These are phyloP conservation scores for Ascosphaera acerosa DNA, from an alignment of 2,329 filamentous ascomycete genomes.

Conservation along the genomic window DNA sequence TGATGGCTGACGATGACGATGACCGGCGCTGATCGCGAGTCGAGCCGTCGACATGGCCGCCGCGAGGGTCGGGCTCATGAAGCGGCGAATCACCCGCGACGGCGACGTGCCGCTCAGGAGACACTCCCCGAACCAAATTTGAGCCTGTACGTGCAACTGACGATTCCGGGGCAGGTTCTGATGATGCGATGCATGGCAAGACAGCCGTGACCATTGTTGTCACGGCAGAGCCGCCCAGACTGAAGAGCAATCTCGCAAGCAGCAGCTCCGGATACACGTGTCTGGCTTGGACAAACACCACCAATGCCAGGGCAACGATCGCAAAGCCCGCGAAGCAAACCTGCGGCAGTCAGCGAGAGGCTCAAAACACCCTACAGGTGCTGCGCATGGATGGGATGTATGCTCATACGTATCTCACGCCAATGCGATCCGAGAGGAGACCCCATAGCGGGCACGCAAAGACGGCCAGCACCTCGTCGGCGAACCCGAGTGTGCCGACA, in stretches of 20 bases:
- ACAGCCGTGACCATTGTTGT: conserved; percentile 97
- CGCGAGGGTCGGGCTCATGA: too few species aligned
- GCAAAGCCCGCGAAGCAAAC: conserved; percentile 48
- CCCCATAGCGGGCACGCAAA: conserved; percentile 25
- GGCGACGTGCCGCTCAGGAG: too few species aligned
- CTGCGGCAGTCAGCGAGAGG: conserved; percentile 8
- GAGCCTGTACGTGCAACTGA: too few species aligned
- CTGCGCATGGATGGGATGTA: too few species aligned
- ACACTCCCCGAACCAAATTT: too few species aligned
- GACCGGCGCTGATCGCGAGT: too few species aligned
- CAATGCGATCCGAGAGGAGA: conserved; percentile 24
- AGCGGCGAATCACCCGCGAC: too few species aligned
- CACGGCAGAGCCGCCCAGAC: conserved; percentile 72
- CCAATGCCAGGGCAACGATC: conserved; percentile 52
- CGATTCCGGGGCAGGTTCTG: too few species aligned
- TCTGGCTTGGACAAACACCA: conserved; percentile 58
- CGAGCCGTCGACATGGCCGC: too few species aligned
- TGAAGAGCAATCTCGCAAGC: conserved; percentile 65
- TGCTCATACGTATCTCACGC: conserved; percentile 20
- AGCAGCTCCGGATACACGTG: conserved; percentile 79
- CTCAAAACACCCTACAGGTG: conserved; percentile 1
- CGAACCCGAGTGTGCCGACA: conserved; percentile 28
- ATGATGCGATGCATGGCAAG: conserved; percentile 40
- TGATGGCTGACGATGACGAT: too few species aligned
- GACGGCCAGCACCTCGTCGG: conserved; percentile 24